These are phyloP conservation scores for Nakazawaea wickerhamii DNA, from an alignment of 805 yeast species.

Conservation along the genomic window DNA sequence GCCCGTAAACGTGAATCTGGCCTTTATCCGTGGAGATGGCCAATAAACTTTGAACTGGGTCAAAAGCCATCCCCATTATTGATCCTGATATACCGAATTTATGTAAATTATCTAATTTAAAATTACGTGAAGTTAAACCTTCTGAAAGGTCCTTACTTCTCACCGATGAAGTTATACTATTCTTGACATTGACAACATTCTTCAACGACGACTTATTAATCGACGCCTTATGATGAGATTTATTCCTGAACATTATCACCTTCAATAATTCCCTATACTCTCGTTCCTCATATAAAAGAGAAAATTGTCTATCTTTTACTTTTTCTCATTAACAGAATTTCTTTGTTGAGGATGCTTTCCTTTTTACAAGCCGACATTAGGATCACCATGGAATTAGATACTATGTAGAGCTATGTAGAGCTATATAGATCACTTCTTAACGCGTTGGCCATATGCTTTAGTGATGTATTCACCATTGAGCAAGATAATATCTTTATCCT, in stretches of 20 bases:
- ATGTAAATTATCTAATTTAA: constrained; percentile 27
- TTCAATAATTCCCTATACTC: too few relatives aligned
- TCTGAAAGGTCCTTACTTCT: constrained; percentile 21
- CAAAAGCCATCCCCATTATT: constrained; percentile 66
- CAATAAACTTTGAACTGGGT: constrained; percentile 81
- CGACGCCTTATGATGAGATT: background rate
- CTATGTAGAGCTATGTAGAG: too few relatives aligned
- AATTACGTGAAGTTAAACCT: constrained; percentile 25
- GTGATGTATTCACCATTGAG: constrained; percentile 70
- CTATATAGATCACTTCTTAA: constrained; percentile 28
- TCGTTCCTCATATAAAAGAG: too few relatives aligned
- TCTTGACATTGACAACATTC: constrained; percentile 12
- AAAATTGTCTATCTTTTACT: too few relatives aligned
- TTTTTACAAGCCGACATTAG: too few relatives aligned
- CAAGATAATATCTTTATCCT: constrained; percentile 72
- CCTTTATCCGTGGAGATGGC: constrained; percentile 75
- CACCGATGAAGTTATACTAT: constrained; percentile 14
- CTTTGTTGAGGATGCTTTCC: too few relatives aligned
- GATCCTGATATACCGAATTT: constrained; percentile 60
- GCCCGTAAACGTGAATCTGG: constrained; percentile 77
- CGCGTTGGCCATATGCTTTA: constrained; percentile 58
- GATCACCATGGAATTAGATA: too few relatives aligned
- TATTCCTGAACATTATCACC: constrained; percentile 8
- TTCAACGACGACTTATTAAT: constrained; percentile 4
- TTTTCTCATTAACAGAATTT: background rate